Evolutionary conservation across 2,329 filamentous ascomycete genomes (phyloP).

Genomic region (Fusarium dlaminii): DNA sequence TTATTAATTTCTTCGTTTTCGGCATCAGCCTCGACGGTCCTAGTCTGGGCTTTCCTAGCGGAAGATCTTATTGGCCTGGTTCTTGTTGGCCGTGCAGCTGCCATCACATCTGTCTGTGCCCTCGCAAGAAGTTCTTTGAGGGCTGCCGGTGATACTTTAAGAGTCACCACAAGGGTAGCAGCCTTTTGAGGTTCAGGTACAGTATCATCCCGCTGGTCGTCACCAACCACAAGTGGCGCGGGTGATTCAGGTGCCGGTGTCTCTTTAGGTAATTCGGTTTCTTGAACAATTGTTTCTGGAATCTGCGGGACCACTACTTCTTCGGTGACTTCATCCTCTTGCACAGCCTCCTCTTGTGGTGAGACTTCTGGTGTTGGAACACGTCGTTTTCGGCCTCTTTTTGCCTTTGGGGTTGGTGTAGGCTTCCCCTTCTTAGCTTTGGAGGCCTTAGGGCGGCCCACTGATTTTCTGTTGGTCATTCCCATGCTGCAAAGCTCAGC

Average conservation of each 20-base stretch:
- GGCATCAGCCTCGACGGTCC: not conserved
- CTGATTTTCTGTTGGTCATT: conserved; percentile 34
- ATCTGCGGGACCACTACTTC: not conserved
- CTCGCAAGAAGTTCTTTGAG: not conserved
- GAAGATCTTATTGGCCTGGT: conserved; percentile 21
- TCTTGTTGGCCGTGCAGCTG: conserved; percentile 16
- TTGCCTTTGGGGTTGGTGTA: not conserved
- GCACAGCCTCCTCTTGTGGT: not conserved
- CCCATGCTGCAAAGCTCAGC: conserved; percentile 42
- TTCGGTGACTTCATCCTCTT: not conserved
- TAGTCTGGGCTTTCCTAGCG: conserved; percentile 3
- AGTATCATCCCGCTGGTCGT: not conserved
- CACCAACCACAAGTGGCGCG: not conserved
- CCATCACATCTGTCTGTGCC: not conserved
- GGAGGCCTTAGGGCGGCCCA: conserved; percentile 40
- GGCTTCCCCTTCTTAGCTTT: conserved; percentile 21
- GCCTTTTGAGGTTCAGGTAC: not conserved
- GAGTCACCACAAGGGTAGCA: conserved; percentile 9
- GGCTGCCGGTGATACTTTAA: conserved; percentile 17
- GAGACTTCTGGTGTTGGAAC: not conserved
- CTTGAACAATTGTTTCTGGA: not conserved
- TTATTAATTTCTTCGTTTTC: not conserved
- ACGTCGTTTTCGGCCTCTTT: conserved; percentile 3
- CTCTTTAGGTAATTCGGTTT: not conserved
- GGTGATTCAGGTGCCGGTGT: not conserved